Percentiles rank a stretch among this genome's conserved stretches.
These are phyloP conservation scores for Spathaspora sp. DNA, from an alignment of 805 yeast genomes.

Conservation along the genomic window DNA sequence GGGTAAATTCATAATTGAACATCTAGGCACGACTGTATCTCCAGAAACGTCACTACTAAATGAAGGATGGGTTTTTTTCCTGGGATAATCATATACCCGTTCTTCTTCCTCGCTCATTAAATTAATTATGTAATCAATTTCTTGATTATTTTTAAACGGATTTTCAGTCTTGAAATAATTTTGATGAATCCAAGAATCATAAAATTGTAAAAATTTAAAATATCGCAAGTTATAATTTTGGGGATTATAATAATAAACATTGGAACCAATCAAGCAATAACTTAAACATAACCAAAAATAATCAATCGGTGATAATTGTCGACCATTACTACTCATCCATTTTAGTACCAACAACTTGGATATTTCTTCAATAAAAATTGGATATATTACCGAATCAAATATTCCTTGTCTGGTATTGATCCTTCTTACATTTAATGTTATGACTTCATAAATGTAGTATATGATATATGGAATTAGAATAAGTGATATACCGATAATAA, in stretches of 20 bases:
- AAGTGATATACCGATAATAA: constrained; percentile 3
- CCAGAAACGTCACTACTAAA: constrained; percentile 13
- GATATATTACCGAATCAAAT: constrained; percentile 12
- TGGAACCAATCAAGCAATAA: neutral
- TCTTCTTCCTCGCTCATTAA: constrained; percentile 6
- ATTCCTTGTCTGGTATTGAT: neutral
- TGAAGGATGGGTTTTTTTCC: constrained; percentile 7
- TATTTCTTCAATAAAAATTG: constrained; percentile 12
- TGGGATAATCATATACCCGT: neutral
- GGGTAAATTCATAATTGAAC: constrained; percentile 12
- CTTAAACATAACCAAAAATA: constrained; percentile 6
- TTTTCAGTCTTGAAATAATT: constrained; percentile 5
- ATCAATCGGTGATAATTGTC: constrained; percentile 4
- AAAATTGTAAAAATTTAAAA: constrained; percentile 12
- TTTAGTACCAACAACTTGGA: constrained; percentile 4
- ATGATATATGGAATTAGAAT: constrained; percentile 3
- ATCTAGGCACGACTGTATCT: constrained; percentile 10
- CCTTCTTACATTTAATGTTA: neutral
- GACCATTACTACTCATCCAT: constrained; percentile 1
- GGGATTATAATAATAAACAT: constrained; percentile 6
- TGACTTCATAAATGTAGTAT: constrained; percentile 5
- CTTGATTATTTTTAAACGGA: constrained; percentile 9
- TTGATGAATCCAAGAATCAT: constrained; percentile 16
- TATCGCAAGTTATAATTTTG: constrained; percentile 9
- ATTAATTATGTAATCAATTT: constrained; percentile 7